Percentiles rank a stretch among this genome's conserved stretches.
Conservation (phyloP, 495 filamentous ascomycete species). For the Cetradonia linearis region DNA sequence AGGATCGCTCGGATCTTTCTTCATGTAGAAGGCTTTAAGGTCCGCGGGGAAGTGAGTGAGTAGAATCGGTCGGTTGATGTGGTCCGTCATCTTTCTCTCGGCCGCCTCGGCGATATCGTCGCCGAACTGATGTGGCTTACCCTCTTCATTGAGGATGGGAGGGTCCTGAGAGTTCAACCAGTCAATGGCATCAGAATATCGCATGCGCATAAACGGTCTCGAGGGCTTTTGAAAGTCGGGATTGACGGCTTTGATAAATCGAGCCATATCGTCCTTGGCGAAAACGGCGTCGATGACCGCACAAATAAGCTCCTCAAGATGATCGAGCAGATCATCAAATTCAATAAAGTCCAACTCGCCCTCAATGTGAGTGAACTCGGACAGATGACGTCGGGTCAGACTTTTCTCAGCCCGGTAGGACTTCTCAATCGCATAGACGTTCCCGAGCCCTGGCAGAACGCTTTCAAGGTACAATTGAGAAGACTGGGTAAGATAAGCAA, state of each 20-base stretch:
- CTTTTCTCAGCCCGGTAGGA: conserved; percentile 98
- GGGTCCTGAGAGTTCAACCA: conserved; percentile 88
- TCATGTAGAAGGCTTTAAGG: conserved; percentile 99
- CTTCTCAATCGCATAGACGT: conserved; percentile 96
- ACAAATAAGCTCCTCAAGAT: conserved; percentile 84
- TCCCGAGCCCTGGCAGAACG: conserved; percentile 76
- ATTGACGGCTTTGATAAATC: conserved; percentile 75
- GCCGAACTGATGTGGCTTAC: conserved; percentile 77
- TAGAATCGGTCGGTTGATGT: conserved; percentile 90
- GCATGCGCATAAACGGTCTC: conserved; percentile 91
- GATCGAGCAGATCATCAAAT: conserved; percentile 83
- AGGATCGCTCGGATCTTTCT: conserved; percentile 69
- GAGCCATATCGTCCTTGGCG: conserved; percentile 57
- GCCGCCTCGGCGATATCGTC: conserved; percentile 98
- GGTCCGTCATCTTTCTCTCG: conserved; percentile 93
- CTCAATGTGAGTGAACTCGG: conserved; percentile 95
- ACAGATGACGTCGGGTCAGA: conserved; percentile 84
- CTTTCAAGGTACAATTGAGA: conserved; percentile 98
- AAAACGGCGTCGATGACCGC: conserved; percentile 69
- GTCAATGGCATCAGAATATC: conserved; percentile 83
- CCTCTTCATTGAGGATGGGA: conserved; percentile 87
- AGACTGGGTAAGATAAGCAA: conserved; percentile 91
- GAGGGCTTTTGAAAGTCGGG: conserved; percentile 71
- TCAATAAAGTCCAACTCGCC: conserved; percentile 93
- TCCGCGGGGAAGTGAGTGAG: conserved; percentile 93